Evolutionary conservation across 75 land plant species (phyloP), one percentile per base, ranked within the genome.

Genomic region (Pseudotsuga menziesii): DNA sequence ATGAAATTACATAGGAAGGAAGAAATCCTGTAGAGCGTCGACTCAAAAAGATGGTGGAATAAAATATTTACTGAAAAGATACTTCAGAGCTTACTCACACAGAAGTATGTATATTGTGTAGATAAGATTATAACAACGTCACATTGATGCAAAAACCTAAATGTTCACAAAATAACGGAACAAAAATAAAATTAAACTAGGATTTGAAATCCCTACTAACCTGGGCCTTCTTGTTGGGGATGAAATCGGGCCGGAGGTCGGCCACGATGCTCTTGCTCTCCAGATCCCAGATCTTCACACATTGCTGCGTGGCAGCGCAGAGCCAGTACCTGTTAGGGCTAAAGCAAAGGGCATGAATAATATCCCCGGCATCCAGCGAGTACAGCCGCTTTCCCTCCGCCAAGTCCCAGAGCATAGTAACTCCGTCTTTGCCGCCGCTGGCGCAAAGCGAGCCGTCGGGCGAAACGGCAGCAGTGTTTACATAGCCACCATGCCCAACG

Each of bases 391-490:
- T 89, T 5, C 91, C 91, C 83, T 87, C 91, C 0, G 90, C 81
- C 61, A 87, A 61, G 58, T 94, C 97, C 97, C 97, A 94, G 72
- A 94, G 79, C 82, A 94, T 74, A n/a, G 92, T 91, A 14, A 92
- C 93, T 0, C 93, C 95, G 55, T 94, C 97, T 62, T 93, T 92
- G 0, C 96, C 96, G 1, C 94, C 94, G 22, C 92, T 92, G 2
- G 96, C 96, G 56, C 96, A 93, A 19, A 93, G 82, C 0, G 92
- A 89, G 0, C 97, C 97, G 64, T 94, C 97, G 4, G 97, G 97
- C 20, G 89, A 86, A 19, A 94, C 92, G 0, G 95, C 92, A 9
- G 87, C 95, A 0, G 93, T 85, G 87, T 92, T 92, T 19, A 94
- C 95, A 56, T 92, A 84, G 0, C 95, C 94, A 4, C 57, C 48